Evolutionary conservation across 2,329 filamentous ascomycete species (phyloP).

Genomic region (Colletotrichum sublineola): DNA sequence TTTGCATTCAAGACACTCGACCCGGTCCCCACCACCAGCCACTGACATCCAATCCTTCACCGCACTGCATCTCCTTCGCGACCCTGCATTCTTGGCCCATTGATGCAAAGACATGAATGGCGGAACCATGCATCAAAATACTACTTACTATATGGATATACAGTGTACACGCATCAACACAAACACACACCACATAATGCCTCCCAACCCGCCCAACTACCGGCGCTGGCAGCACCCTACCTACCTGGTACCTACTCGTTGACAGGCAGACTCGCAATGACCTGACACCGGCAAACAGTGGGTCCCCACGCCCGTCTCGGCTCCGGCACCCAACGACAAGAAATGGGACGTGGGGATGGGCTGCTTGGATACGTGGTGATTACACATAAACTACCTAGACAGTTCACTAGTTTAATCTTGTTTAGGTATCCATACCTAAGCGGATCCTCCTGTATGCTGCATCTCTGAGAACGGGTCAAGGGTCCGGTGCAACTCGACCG

Average conservation of each 20-base stretch:
- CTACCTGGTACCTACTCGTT: background rate
- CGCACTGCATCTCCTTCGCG: conserved; percentile 10
- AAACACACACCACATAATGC: too few relatives aligned
- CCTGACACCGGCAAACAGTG: conserved; percentile 33
- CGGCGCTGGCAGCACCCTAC: conserved; percentile 10
- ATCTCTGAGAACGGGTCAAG: background rate
- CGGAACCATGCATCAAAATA: background rate
- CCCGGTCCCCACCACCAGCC: background rate
- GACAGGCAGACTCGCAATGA: conserved; percentile 1
- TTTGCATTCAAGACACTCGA: background rate
- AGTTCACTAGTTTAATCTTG: background rate
- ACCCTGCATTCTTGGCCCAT: conserved; percentile 34
- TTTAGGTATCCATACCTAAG: too few relatives aligned
- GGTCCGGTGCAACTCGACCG: background rate
- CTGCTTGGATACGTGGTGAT: too few relatives aligned
- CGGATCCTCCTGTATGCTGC: background rate
- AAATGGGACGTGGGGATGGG: background rate
- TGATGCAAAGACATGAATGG: conserved; percentile 27
- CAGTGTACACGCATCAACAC: too few relatives aligned
- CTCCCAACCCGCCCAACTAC: conserved; percentile 22
- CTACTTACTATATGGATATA: too few relatives aligned
- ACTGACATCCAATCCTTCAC: conserved; percentile 25
- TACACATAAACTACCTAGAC: too few relatives aligned
- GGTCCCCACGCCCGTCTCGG: conserved; percentile 32
- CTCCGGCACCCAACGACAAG: conserved; percentile 21